phyloP scores from a whole-genome alignment of 176 grass and related monocot species.

The Aegilops longissima region DNA sequence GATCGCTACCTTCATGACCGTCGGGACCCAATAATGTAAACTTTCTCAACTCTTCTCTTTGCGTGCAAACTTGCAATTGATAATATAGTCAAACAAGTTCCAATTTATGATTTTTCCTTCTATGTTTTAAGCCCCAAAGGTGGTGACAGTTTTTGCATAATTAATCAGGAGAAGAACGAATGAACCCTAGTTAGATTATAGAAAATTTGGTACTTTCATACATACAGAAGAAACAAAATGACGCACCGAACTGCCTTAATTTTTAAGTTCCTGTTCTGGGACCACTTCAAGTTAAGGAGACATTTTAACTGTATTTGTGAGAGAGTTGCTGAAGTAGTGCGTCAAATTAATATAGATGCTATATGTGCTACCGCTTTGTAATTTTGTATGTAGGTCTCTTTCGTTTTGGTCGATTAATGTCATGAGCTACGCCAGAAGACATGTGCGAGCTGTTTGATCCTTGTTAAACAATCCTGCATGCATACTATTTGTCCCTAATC shows the following conservation, averaged over 20 bases:
- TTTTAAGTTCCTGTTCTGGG: background rate
- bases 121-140: background rate
- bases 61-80: background rate
- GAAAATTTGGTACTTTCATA: background rate
- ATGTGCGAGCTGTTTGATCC: no score
- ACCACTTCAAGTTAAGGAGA: background rate
- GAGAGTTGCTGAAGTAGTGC: no score
- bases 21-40: background rate
- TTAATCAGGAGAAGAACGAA: background rate
- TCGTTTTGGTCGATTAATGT: no score
- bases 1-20: slow-evolving; percentile 9
- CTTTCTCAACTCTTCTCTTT: background rate
- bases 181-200: background rate
- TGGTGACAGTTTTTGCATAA: background rate
- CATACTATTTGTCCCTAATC: background rate
- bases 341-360: no score
- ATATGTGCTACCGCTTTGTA: no score
- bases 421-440: no score
- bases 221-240: background rate
- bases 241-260: background rate
- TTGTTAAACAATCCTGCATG: no score
- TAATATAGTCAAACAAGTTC: background rate
- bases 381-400: no score
- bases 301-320: no score
- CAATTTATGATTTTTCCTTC: background rate